Evolutionary conservation across 192 early-diverging fungal genomes (phyloP), one percentile per base, ranked within the genome.

Genomic region (Rhizoclosmatium globosum): DNA sequence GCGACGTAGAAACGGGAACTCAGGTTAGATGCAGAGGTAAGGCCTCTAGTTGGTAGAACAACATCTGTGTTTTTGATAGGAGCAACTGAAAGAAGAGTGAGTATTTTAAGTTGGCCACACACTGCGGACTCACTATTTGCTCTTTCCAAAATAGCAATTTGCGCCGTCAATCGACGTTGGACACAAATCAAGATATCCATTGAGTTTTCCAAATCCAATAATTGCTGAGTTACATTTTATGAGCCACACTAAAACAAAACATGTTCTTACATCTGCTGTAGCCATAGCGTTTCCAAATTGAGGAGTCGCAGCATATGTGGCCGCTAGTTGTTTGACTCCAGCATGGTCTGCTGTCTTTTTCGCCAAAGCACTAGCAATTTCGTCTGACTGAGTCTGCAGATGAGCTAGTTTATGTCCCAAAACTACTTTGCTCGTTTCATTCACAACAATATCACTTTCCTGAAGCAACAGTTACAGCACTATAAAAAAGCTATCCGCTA

Each of bases 381-480:
- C 82, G 31, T 79, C 81, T 42, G 79, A 77, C 13, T 53, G 79
- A 4, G 46, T 53, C 4, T 79, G 48, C 23, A 89, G 64, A 44
- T 76, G 57, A 1, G 79, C 80, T n/a, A 89, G 79, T 23, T 80
- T 73, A 19, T 82, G 79, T 17, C 87, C 87, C 42, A 89, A 79
- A 46, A 78, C 44, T 13, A 81, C 75, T 80, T 84, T 83, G 11
- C 82, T 83, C 43, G 83, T 68, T 21, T 89, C 87, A 61, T 87
- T 83, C 47, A 89, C 82, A 11, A 81, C 80, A 4, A 89, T 19
- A 2, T 47, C 77, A 17, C 47, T 62, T 31, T 45, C 74, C 72
- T 74, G 23, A 43, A 68, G 13, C 21, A 15, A 68, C 15, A 68
- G 21, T 68, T 42, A 19, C 60, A 62, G 15, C 19, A 62, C 21